phyloP scores from a whole-genome alignment of 2,329 filamentous ascomycete genomes.

The Berkeleyomyces basicola region DNA sequence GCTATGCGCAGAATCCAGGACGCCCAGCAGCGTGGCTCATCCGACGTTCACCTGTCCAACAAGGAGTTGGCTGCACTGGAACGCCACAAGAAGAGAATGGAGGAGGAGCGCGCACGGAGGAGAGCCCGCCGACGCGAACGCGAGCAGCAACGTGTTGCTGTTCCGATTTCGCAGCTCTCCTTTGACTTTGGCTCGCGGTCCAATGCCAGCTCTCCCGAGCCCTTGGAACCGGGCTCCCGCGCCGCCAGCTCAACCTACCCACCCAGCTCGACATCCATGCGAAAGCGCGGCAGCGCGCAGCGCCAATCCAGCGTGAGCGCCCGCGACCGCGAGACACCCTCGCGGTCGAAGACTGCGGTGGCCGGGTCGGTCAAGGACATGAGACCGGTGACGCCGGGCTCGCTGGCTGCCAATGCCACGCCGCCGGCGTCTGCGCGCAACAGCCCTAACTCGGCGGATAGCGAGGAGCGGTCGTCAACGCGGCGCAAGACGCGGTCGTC shows the following conservation, averaged over 20 bases:
- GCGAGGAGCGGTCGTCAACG: not conserved
- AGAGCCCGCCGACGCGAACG: conserved; percentile 17
- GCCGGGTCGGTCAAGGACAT: not conserved
- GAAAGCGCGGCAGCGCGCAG: conserved; percentile 2
- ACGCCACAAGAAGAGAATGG: conserved; percentile 43
- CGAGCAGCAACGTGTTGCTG: conserved; percentile 31
- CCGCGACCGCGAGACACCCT: conserved; percentile 5
- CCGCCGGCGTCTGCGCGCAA: conserved; percentile 4
- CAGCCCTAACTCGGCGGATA: conserved; percentile 9
- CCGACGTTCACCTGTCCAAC: conserved; percentile 63
- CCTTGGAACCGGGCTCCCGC: conserved; percentile 3
- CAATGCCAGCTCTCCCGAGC: conserved; percentile 3
- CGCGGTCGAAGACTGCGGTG: conserved; percentile 7
- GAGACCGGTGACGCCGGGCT: conserved; percentile 7
- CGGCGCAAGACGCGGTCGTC: conserved; percentile 6
- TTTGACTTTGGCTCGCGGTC: conserved; percentile 3
- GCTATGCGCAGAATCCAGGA: conserved; percentile 66
- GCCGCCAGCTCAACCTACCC: conserved; percentile 7
- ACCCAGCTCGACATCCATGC: conserved; percentile 7
- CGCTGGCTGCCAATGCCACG: conserved; percentile 3
- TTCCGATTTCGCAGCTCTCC: conserved; percentile 34
- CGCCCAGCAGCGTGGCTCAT: conserved; percentile 58
- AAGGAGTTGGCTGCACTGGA: conserved; percentile 71
- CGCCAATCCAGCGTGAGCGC: conserved; percentile 11
- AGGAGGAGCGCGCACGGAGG: conserved; percentile 26